Base-by-base conservation (phyloP, 2,329 filamentous ascomycete species). In the Biscogniauxia marginata region DNA sequence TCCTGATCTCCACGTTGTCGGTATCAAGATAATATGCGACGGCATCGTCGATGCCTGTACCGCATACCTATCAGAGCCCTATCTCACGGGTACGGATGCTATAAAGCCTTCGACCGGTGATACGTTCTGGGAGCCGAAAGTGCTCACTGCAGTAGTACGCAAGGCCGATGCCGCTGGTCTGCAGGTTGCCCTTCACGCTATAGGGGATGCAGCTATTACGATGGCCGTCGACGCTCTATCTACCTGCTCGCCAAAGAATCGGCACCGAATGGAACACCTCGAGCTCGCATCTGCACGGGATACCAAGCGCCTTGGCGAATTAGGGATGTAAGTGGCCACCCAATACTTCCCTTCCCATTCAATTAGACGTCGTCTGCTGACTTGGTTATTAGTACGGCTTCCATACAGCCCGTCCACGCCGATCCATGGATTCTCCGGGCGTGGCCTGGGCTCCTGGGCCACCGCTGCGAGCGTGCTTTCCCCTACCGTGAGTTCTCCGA, bases 11-110 rank as follows among this genome's bases (percentile, higher is more conserved):
- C 79, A 81, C 18, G 68, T 87, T 13, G 77, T 82, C 0, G 84
- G 84, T 1, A 77, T 87, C 65, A 87, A 87, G 65, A 67, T 87
- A 16, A 84, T 87, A 43, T 82, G 80, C 63, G 84, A 87, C 56
- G 84, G 84, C 7, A 81, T 84, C 30, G 76, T 87, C 44, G 84
- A 87, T 58, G 81, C 81, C 1, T 87, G 84, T 67, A 87, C 84
- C 1, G 84, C 84, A 0, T 81, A 79, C 0, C 69, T 87, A 2
- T 73, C 74, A 0, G 77, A 84, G 62, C 83, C 84, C 0, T 87
- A 87, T 62, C 74, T 77, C 6, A 66, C 69, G 4, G 78, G 77
- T 53, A 73, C 72, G 1, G 59, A 61, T 3, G 54, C 43, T 3
- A 18, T n/a, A 9, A 61, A 61, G 30, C 8, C 51, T 18, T 68